These are phyloP conservation scores for Xylaria sp. DNA, from an alignment of 2,329 filamentous ascomycete genomes.

Conservation along the genomic window DNA sequence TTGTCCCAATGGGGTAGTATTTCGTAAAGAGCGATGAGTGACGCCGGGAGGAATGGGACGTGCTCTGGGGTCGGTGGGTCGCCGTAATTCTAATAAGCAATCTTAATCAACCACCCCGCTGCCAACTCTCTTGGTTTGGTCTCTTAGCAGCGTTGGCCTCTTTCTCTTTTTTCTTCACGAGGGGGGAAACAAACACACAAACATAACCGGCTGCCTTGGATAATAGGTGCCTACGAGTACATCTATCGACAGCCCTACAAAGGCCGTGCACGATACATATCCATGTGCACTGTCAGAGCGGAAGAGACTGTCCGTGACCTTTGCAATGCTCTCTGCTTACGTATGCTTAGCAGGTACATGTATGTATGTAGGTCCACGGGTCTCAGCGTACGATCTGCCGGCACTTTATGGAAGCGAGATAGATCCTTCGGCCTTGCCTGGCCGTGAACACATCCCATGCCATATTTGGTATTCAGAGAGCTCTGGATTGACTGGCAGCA, in stretches of 20 bases:
- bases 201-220: background rate
- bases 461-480: background rate
- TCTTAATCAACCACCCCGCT: background rate
- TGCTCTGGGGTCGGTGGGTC: background rate
- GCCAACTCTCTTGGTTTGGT: too few species aligned
- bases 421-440: background rate
- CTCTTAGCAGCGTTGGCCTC: too few species aligned
- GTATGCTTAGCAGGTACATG: too few species aligned
- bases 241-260: background rate
- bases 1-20: too few species aligned
- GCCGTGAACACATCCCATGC: background rate
- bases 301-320: background rate
- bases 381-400: background rate
- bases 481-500: too few species aligned
- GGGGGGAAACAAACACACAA: background rate
- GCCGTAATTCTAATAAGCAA: background rate
- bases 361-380: too few species aligned
- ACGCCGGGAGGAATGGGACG: background rate
- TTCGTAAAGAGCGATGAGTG: background rate
- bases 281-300: too few species aligned
- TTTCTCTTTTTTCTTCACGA: background rate
- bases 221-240: background rate
- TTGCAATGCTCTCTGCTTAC: too few species aligned
- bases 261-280: background rate
- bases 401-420: background rate